Conservation (phyloP, 1,284 basidiomycete species). For the Sphagnurus paluster region DNA sequence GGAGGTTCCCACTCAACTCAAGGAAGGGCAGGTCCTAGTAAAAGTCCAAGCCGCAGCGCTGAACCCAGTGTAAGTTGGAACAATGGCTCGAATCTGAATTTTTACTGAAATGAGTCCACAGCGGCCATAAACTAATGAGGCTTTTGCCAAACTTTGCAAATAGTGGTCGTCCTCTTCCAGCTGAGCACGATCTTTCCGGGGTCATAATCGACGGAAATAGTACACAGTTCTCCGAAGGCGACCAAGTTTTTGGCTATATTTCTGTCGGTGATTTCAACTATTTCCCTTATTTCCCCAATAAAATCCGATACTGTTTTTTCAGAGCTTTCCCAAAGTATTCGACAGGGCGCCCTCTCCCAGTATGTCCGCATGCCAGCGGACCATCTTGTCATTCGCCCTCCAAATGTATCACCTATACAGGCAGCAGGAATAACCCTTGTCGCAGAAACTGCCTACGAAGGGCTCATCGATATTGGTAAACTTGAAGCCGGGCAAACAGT, state of each 20-base stretch:
- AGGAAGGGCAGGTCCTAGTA: conserved; percentile 54
- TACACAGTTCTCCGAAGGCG: conserved; percentile 51
- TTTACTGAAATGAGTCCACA: conserved; percentile 20
- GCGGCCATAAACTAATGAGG: conserved; percentile 60
- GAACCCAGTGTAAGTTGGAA: conserved; percentile 58
- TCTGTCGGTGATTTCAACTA: conserved; percentile 32
- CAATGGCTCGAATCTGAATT: not conserved
- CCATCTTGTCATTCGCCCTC: conserved; percentile 45
- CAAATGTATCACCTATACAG: conserved; percentile 46
- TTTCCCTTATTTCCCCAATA: not conserved
- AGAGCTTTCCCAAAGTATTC: conserved; percentile 27
- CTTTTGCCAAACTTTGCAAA: conserved; percentile 46
- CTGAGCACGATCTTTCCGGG: conserved; percentile 66
- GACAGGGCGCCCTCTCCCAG: conserved; percentile 54
- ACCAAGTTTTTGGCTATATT: conserved; percentile 59
- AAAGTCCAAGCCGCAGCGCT: conserved; percentile 63
- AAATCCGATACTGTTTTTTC: conserved; percentile 2
- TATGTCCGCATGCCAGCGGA: conserved; percentile 48
- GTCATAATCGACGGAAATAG: conserved; percentile 54
- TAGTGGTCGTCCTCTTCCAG: conserved; percentile 47
- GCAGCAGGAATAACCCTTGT: conserved; percentile 60
- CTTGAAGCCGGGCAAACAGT: conserved; percentile 50
- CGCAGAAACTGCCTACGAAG: conserved; percentile 57
- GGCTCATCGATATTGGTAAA: conserved; percentile 40
- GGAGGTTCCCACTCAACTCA: conserved; percentile 45